These are phyloP conservation scores for Diplodia intermedia DNA, from an alignment of 2,329 filamentous ascomycete species.

Conservation along the genomic window DNA sequence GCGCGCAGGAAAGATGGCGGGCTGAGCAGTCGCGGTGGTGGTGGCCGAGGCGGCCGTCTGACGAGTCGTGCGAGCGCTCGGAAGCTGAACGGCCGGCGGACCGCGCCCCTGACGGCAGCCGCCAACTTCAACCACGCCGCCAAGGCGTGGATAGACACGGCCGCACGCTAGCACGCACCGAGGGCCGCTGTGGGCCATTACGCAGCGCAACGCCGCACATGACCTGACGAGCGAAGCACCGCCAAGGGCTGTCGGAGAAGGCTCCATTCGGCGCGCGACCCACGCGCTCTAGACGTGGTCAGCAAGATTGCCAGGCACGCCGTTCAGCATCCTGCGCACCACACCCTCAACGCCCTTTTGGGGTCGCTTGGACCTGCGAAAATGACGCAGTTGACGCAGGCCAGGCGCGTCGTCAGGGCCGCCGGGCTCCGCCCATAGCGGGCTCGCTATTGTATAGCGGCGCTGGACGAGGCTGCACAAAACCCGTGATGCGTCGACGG, in stretches of 20 bases:
- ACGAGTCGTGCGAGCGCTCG: not conserved
- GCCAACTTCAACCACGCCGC: constrained; percentile 15
- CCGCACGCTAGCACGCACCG: constrained; percentile 19
- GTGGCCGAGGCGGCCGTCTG: not conserved
- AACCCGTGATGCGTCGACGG: constrained; percentile 9
- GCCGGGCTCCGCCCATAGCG: constrained; percentile 19
- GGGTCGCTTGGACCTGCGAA: constrained; percentile 27
- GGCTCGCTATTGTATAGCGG: not conserved
- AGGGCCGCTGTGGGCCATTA: constrained; percentile 28
- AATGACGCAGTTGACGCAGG: constrained; percentile 29
- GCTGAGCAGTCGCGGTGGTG: not conserved
- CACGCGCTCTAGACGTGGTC: constrained; percentile 28
- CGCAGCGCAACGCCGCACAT: constrained; percentile 32
- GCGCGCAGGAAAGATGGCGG: constrained; percentile 1
- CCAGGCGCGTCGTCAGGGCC: constrained; percentile 19
- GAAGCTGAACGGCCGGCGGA: not conserved
- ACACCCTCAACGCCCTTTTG: constrained; percentile 17
- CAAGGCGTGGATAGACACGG: constrained; percentile 22
- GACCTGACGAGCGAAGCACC: constrained; percentile 29
- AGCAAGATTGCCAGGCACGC: constrained; percentile 30
- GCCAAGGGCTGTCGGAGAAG: constrained; percentile 19
- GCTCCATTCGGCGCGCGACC: constrained; percentile 18
- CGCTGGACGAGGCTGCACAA: constrained; percentile 14
- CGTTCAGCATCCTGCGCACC: constrained; percentile 25
- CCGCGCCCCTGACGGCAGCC: not conserved